These are phyloP conservation scores for Trypethelium eluteriae DNA, from an alignment of 495 filamentous ascomycete genomes.

Conservation along the genomic window DNA sequence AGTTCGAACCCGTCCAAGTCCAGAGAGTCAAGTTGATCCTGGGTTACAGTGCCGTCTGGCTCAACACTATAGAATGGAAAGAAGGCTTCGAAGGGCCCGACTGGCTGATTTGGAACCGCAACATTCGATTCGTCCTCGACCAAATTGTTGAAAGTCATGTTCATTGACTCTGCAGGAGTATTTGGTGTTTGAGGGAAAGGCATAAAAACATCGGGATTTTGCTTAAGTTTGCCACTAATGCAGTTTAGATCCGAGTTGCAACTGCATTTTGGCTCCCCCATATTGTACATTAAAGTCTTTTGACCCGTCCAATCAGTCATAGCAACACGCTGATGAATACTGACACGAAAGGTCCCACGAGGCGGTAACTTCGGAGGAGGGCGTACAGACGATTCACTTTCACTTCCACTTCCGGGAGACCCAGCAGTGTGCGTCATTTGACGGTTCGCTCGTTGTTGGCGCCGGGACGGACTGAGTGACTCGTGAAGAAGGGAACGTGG, in stretches of 20 bases:
- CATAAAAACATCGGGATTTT: background rate
- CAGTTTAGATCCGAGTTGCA: constrained; percentile 5
- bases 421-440: background rate
- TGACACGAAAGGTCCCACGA: constrained; percentile 5
- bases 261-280: background rate
- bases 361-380: background rate
- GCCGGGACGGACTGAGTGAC: background rate
- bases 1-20: background rate
- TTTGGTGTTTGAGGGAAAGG: background rate
- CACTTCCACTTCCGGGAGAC: background rate
- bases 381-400: background rate
- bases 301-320: constrained; percentile 4
- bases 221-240: constrained; percentile 6
- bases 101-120: background rate
- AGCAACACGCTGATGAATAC: background rate
- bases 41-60: background rate
- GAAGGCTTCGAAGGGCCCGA: constrained; percentile 8
- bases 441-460: background rate
- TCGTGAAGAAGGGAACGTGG: constrained; percentile 3
- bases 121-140: background rate
- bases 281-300: constrained; percentile 3
- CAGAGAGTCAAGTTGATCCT: background rate
- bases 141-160: constrained; percentile 9
- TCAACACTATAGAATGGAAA: constrained; percentile 8
- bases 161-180: constrained; percentile 8